These are phyloP conservation scores for Phytophthora foliorum DNA, from an alignment of 352 stramenopile species.

Conservation along the genomic window DNA sequence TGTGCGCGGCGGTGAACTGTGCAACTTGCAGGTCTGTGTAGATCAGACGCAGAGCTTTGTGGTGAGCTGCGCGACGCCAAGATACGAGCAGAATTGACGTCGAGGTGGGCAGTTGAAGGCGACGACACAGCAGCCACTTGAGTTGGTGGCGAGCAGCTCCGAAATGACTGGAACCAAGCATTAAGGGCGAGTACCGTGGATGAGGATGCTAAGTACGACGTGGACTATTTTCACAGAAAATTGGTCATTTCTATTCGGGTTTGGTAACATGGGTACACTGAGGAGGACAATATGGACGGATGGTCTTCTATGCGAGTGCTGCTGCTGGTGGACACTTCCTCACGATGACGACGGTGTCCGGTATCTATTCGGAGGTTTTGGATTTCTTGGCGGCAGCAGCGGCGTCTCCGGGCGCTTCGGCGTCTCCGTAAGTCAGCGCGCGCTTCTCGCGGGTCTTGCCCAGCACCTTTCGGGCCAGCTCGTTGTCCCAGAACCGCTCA, in stretches of 20 bases:
- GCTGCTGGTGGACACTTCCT: not conserved
- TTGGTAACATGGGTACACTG: slow-evolving; percentile 18
- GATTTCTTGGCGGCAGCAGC: slow-evolving; percentile 57
- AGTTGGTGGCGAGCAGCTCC: slow-evolving; percentile 21
- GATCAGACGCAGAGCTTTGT: slow-evolving; percentile 11
- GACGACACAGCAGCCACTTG: slow-evolving; percentile 11
- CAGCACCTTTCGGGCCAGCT: slow-evolving; percentile 58
- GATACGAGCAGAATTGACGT: slow-evolving; percentile 14
- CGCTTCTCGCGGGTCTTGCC: slow-evolving; percentile 77
- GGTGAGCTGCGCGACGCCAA: not conserved
- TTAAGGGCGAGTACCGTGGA: slow-evolving; percentile 1
- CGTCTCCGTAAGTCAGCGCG: slow-evolving; percentile 80
- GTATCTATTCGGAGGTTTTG: slow-evolving; percentile 35
- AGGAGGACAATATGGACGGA: not conserved
- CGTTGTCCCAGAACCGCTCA: slow-evolving; percentile 65
- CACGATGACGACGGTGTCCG: not conserved
- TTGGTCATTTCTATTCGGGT: slow-evolving; percentile 2
- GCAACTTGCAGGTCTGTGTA: slow-evolving; percentile 19
- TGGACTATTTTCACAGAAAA: not conserved
- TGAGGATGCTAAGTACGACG: not conserved
- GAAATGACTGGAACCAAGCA: slow-evolving; percentile 69
- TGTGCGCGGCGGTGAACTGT: not conserved
- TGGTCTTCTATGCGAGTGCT: slow-evolving; percentile 22
- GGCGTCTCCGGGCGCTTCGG: slow-evolving; percentile 74
- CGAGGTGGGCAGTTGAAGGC: slow-evolving; percentile 6